Evolutionary conservation across 2,329 filamentous ascomycete genomes (phyloP), one percentile per base, ranked within the genome.

Genomic region (Tolypocladium tundrense): DNA sequence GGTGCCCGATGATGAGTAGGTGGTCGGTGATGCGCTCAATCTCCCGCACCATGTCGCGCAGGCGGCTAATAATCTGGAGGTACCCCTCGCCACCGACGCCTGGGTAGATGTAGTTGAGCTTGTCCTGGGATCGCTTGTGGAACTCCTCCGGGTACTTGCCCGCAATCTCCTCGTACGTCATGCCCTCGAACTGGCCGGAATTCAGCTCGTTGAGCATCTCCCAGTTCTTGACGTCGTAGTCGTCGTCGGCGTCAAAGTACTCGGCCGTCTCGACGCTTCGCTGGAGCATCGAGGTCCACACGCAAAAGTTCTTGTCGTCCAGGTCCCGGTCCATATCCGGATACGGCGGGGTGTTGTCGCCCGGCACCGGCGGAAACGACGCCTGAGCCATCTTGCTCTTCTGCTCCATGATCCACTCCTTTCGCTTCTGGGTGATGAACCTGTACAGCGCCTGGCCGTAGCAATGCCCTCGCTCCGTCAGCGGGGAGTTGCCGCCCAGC

Each of bases 201-300:
- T 97, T 95, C 54, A 99, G 84, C 73, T 99, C 94, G 68, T 99
- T 96, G 55, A 99, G 82, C 90, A 96, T 96, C 67, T 92, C 89
- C 91, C 93, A 96, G 65, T 96, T 90, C 77, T 99, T 99, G 65
- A 95, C 87, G 64, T 97, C 94, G 70, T 93, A 96, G 57, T 96
- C 90, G 27, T 97, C 93, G 63, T 97, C 94, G 0, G 78, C 80
- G 64, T 96, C 89, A 70, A 97, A 99, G 70, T 88, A 88, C 62
- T 94, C 86, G 0, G 88, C 91, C 0, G 92, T 95, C 68, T 96
- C 86, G 55, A 94, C 87, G 60, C 90, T 91, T 62, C 94, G 88
- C 69, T 89, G 88, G 62, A 99, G 83, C 93, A 97, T 97, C 2
- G 90, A 96, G 0, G 93, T 97, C 94, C 94, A 99, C 19, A 99